Conservation (phyloP, 2,329 filamentous ascomycete genomes). For the Pochonia chlamydosporia region DNA sequence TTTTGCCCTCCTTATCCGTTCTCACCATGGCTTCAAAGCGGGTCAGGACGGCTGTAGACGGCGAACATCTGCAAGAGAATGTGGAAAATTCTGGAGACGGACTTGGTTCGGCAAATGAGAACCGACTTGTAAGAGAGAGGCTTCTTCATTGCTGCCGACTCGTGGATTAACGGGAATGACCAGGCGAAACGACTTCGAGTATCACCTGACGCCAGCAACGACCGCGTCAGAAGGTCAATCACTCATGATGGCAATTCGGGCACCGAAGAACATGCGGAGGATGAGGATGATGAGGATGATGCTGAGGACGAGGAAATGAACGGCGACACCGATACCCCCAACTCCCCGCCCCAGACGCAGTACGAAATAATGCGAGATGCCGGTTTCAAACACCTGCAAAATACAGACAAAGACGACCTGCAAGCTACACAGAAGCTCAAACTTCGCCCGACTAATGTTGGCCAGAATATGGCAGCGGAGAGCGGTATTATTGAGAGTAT, state of each 20-base stretch:
- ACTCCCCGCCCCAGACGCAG: conserved; percentile 45
- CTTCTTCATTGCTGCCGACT: neutral
- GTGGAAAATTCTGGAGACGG: neutral
- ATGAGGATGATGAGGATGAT: neutral
- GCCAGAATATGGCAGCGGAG: conserved; percentile 70
- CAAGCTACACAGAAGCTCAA: conserved; percentile 60
- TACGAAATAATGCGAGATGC: conserved; percentile 57
- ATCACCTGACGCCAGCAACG: conserved; percentile 1
- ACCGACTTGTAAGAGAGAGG: conserved; percentile 1
- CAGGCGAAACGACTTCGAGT: conserved; percentile 18
- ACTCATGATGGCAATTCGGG: conserved; percentile 1
- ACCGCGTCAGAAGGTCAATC: neutral
- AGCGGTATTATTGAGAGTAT: conserved; percentile 86
- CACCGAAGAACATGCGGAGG: conserved; percentile 2
- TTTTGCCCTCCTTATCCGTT: too few relatives aligned
- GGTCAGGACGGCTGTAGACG: conserved; percentile 24
- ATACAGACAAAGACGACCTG: conserved; percentile 54
- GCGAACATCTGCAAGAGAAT: neutral
- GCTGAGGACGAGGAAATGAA: neutral
- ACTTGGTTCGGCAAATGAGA: neutral
- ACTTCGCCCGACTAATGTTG: conserved; percentile 40
- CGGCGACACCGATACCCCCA: neutral
- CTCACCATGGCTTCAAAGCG: conserved; percentile 34
- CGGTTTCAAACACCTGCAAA: conserved; percentile 50
- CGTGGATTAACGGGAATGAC: neutral